phyloP scores from a whole-genome alignment of 176 grass and related monocot genomes.

The Carex littledalei region DNA sequence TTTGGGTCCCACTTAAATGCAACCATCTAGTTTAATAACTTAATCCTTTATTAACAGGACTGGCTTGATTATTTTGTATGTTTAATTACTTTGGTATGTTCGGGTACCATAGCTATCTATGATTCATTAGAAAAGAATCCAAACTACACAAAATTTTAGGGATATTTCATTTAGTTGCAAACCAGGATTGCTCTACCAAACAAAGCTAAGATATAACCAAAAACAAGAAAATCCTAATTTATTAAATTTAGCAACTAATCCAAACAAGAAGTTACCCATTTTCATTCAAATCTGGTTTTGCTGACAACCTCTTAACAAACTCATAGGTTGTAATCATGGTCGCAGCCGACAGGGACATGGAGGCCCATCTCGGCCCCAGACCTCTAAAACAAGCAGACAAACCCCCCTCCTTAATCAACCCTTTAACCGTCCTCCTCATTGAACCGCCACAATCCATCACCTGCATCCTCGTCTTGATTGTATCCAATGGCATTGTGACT shows the following conservation, averaged over 20 bases:
- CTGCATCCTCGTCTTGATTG: conserved; percentile 89
- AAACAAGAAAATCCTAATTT: conserved; percentile 16
- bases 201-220: not conserved
- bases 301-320: conserved; percentile 40
- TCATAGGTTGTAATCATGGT: conserved; percentile 51
- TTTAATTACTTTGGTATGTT: conserved; percentile 12
- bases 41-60: not conserved
- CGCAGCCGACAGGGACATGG: conserved; percentile 39
- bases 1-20: not conserved
- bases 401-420: conserved; percentile 67
- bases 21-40: not conserved
- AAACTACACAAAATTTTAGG: not conserved
- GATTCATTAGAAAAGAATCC: conserved; percentile 3
- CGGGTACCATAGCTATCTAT: not conserved
- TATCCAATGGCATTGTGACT: conserved; percentile 96
- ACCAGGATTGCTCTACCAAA: not conserved
- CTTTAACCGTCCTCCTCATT: conserved; percentile 50
- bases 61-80: not conserved
- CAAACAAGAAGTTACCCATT: not conserved
- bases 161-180: not conserved
- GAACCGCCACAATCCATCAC: conserved; percentile 64
- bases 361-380: conserved; percentile 41
- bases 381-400: conserved; percentile 44
- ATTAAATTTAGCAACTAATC: not conserved
- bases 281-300: conserved; percentile 20